These are phyloP conservation scores for Schizosaccharomyces octosporus DNA, from an alignment of 805 yeast genomes.

Conservation along the genomic window DNA sequence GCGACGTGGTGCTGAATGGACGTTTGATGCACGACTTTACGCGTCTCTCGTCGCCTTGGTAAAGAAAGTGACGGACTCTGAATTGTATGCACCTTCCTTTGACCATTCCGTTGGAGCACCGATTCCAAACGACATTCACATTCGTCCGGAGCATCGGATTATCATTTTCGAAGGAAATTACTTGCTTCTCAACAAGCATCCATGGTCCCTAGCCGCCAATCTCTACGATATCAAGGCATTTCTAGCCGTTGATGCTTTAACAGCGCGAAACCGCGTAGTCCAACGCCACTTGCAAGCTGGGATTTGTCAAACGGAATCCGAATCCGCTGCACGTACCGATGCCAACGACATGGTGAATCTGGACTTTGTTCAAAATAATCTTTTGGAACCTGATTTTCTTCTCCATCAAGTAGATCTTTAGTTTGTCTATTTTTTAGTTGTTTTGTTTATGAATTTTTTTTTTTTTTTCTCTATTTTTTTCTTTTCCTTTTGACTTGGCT, in stretches of 20 bases:
- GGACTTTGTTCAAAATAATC: not conserved
- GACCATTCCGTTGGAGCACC: constrained; percentile 54
- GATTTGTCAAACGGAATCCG: constrained; percentile 13
- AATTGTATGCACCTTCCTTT: constrained; percentile 33
- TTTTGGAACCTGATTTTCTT: not conserved
- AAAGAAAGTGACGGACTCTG: constrained; percentile 12
- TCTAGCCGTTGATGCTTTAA: constrained; percentile 22
- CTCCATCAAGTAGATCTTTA: not conserved
- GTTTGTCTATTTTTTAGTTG: too few relatives aligned
- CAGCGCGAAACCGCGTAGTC: constrained; percentile 18
- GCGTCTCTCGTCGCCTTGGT: constrained; percentile 15
- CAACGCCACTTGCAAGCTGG: constrained; percentile 18
- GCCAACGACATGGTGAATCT: constrained; percentile 32
- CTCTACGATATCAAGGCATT: constrained; percentile 14
- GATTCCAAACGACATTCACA: constrained; percentile 23
- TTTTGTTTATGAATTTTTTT: too few relatives aligned
- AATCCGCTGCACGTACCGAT: constrained; percentile 18
- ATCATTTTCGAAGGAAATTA: constrained; percentile 59
- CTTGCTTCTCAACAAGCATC: constrained; percentile 29
- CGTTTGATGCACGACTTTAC: constrained; percentile 39
- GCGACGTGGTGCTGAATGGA: constrained; percentile 65
- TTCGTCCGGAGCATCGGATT: constrained; percentile 25
- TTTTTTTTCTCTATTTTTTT: too few relatives aligned
- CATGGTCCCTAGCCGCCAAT: constrained; percentile 29
- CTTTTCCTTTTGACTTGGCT: too few relatives aligned